Percentiles rank a stretch among this genome's conserved stretches.
Conservation (phyloP, 352 stramenopile species). For the Phytophthora pini region DNA sequence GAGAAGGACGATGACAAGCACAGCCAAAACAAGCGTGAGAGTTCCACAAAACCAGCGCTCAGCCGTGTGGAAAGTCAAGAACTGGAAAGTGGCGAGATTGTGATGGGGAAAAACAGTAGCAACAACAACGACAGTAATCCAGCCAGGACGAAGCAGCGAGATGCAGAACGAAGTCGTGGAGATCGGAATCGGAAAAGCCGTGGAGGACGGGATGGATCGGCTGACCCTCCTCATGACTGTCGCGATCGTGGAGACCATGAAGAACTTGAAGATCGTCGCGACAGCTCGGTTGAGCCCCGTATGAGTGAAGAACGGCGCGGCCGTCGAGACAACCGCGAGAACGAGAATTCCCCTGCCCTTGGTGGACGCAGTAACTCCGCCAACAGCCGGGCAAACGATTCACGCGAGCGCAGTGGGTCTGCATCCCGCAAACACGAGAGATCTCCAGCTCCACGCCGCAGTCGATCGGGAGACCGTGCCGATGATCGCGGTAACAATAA, state of each 20-base stretch:
- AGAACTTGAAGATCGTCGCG: slow-evolving; percentile 17
- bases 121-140: slow-evolving; percentile 18
- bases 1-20: slow-evolving; percentile 33
- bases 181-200: slow-evolving; percentile 39
- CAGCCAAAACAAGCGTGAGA: slow-evolving; percentile 18
- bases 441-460: slow-evolving; percentile 37
- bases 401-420: slow-evolving; percentile 29
- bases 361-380: slow-evolving; percentile 25
- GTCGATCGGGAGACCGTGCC: slow-evolving; percentile 45
- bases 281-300: slow-evolving; percentile 21
- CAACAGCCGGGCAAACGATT: slow-evolving; percentile 27
- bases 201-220: slow-evolving; percentile 15
- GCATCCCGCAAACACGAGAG: slow-evolving; percentile 40
- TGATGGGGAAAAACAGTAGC: slow-evolving; percentile 34
- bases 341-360: slow-evolving; percentile 32
- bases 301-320: slow-evolving; percentile 41
- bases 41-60: slow-evolving; percentile 20
- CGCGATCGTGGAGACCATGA: slow-evolving; percentile 33
- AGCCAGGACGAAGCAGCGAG: slow-evolving; percentile 24
- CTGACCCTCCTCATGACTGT: slow-evolving; percentile 29
- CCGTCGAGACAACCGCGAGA: slow-evolving; percentile 37
- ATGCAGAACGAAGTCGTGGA: slow-evolving; percentile 24
- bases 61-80: slow-evolving; percentile 44
- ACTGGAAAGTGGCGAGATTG: slow-evolving; percentile 64
- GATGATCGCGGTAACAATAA: slow-evolving; percentile 33